Evolutionary conservation across 1,139 yeast species (phyloP), one percentile per base, ranked within the genome.

Genomic region (Chernovozyma sophiae-reginae): DNA sequence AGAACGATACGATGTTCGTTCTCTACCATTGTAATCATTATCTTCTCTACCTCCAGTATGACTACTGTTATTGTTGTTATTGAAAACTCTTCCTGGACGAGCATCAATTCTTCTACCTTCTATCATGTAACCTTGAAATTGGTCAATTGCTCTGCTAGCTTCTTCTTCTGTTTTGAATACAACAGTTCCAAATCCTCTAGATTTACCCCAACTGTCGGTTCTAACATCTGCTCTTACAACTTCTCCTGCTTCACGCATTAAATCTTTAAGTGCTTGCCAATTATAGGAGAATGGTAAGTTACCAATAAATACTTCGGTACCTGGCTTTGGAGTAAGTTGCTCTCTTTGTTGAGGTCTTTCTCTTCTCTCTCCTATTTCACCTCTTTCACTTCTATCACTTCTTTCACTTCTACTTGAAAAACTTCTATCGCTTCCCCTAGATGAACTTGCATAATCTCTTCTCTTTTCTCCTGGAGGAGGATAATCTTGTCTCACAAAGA

Each of bases 401-500:
- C 35, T 34, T 19, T 47, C 44, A 24, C 39, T 37, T 25, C 47
- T 43, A 30, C 43, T 52, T 24, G 37, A 18, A 32, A 30, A 38
- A 24, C 34, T 24, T 40, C 45, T 43, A 19, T 42, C 45, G 34
- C 14, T n/a, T 26, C 30, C 35, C 16, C 35, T 26, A 14, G 31
- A 13, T 4, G 31, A 19, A 14, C 5, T n/a, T 19, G 12, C n/a
- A 20, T 14, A 22, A 20, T 32, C 39, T 33, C 39, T 32, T 11
- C 36, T 15, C 29, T 32, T 31, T 18, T 35, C 53, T 6, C 37
- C 54, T 41, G 92, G 92, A 25, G 94, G 92, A 20, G 94, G 92
- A 47, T 80, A 76, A 53, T 86, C 95, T 59, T 83, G 95, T 61
- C 97, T 81, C 7, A 92, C 95, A 63, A 85, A 90, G 32, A 92